Evolutionary conservation across 768 basidiomycete species (phyloP).

Genomic region (Ramaria sp.): DNA sequence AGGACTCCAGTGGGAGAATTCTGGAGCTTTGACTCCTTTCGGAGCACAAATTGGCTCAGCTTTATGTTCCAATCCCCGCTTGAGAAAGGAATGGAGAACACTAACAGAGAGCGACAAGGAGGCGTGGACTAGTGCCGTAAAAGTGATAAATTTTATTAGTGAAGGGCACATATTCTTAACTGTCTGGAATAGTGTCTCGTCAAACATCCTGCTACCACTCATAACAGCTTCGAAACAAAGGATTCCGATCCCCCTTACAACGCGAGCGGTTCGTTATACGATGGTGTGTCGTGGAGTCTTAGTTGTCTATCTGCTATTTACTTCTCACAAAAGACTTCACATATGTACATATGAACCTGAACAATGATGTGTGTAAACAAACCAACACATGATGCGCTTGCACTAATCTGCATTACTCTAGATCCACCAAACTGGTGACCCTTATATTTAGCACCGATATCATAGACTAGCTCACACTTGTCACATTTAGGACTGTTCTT

Average conservation of each 20-base stretch:
- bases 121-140: constrained; percentile 4
- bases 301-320: neutral
- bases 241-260: neutral
- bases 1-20: too few species aligned
- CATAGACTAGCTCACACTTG: neutral
- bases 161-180: neutral
- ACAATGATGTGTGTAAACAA: neutral
- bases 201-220: neutral
- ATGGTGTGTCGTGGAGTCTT: neutral
- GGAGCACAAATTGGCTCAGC: too few species aligned
- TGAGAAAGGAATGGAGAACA: constrained; percentile 6
- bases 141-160: neutral
- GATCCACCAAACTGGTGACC: constrained; percentile 8
- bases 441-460: neutral
- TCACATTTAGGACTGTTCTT: constrained; percentile 15
- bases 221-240: neutral
- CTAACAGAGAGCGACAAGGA: neutral
- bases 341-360: neutral
- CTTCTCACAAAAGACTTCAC: neutral
- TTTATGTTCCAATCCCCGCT: neutral
- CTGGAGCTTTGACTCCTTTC: too few species aligned
- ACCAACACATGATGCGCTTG: neutral
- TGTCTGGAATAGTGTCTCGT: neutral
- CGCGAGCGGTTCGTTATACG: neutral
- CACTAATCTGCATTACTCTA: neutral